phyloP scores from a whole-genome alignment of 352 stramenopile genomes.

The Plasmopara muralis region DNA sequence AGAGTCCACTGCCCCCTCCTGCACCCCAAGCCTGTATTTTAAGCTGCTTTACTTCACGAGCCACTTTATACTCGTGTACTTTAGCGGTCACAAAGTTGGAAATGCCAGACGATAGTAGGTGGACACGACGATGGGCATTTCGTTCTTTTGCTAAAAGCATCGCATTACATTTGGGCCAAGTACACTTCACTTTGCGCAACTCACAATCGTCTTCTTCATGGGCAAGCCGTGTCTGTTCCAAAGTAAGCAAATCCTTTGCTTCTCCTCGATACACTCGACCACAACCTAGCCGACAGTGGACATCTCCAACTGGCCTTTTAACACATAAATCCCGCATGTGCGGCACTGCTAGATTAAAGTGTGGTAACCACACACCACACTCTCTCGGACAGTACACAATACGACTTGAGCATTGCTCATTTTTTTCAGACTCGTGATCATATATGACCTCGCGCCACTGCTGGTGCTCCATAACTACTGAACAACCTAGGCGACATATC shows the following conservation, averaged over 20 bases:
- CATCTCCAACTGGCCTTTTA: conserved; percentile 47
- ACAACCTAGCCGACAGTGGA: conserved; percentile 54
- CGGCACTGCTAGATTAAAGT: conserved; percentile 29
- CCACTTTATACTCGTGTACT: conserved; percentile 60
- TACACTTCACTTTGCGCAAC: conserved; percentile 61
- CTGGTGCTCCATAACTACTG: conserved; percentile 35
- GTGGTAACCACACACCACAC: conserved; percentile 61
- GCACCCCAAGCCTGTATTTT: conserved; percentile 72
- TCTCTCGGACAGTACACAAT: conserved; percentile 55
- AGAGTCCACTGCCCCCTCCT: conserved; percentile 56
- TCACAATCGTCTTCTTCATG: conserved; percentile 69
- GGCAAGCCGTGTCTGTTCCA: conserved; percentile 58
- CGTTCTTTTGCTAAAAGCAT: conserved; percentile 47
- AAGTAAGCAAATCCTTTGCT: conserved; percentile 45
- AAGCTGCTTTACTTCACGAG: conserved; percentile 48
- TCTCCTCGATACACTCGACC: conserved; percentile 47
- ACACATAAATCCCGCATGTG: conserved; percentile 62
- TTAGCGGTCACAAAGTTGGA: conserved; percentile 54
- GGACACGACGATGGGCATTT: conserved; percentile 49
- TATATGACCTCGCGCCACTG: conserved; percentile 45
- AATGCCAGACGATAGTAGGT: conserved; percentile 56
- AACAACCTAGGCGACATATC: conserved; percentile 63
- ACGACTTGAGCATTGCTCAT: conserved; percentile 35
- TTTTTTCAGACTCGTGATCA: conserved; percentile 43
- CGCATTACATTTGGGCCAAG: conserved; percentile 58